A percentile compares a stretch with the other conserved stretches of the same genome.
Evolutionary conservation across 306 rosid species (phyloP).

Genomic region (Corylus americana): DNA sequence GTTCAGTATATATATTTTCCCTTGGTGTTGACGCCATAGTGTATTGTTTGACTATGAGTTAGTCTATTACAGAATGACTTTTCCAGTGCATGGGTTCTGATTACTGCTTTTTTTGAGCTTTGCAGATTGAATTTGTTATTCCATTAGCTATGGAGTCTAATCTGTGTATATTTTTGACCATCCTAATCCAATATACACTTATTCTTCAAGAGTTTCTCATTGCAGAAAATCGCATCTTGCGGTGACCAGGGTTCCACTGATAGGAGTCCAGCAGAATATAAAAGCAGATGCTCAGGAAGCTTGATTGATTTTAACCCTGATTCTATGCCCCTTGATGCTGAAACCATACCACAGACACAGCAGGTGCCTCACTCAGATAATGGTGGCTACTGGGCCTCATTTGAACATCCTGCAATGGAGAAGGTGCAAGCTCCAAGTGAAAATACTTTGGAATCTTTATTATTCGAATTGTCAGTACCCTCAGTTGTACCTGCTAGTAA

Average conservation of each 20-base stretch:
- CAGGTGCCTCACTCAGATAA: constrained; percentile 28
- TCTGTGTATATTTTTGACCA: not conserved
- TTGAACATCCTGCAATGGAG: constrained; percentile 33
- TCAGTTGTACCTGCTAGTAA: constrained; percentile 23
- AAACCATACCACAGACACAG: constrained; percentile 34
- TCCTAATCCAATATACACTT: not conserved
- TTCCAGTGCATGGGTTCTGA: not conserved
- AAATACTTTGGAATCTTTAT: constrained; percentile 49
- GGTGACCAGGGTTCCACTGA: constrained; percentile 27
- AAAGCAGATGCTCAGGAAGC: constrained; percentile 27
- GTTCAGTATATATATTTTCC: not conserved
- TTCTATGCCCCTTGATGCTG: constrained; percentile 34
- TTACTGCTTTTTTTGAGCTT: constrained; percentile 5
- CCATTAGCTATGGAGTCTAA: not conserved
- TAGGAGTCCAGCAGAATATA: constrained; percentile 33
- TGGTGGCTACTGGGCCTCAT: constrained; percentile 49
- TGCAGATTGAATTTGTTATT: not conserved
- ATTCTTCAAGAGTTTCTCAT: constrained; percentile 17
- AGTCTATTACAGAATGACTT: not conserved
- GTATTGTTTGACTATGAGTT: constrained; percentile 1
- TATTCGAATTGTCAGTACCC: constrained; percentile 59
- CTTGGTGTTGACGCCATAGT: not conserved
- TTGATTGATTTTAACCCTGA: constrained; percentile 41
- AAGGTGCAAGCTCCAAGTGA: constrained; percentile 39
- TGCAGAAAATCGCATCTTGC: constrained; percentile 34